Conservation (phyloP, 768 basidiomycete genomes). For the Suillus americanus region DNA sequence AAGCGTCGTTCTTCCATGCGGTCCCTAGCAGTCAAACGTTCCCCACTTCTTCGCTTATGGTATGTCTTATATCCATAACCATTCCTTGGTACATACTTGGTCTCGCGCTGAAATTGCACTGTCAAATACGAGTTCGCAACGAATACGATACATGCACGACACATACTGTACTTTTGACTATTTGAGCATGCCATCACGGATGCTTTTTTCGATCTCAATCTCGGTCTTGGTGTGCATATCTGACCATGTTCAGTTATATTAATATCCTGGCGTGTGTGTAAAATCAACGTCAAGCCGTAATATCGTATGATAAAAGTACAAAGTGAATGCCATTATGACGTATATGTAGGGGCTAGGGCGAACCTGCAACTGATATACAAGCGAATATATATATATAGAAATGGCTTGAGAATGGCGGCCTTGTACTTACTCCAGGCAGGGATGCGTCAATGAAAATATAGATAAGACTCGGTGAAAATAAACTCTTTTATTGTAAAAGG, state of each 20-base stretch:
- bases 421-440: background rate
- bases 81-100: background rate
- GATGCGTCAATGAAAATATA: background rate
- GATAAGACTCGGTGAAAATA: background rate
- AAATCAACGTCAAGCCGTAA: background rate
- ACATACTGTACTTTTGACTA: background rate
- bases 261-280: background rate
- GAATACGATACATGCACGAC: background rate
- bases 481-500: background rate
- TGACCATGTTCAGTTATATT: constrained; percentile 6
- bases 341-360: background rate
- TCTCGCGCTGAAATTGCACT: background rate
- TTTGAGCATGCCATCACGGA: background rate
- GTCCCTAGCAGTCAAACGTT: background rate
- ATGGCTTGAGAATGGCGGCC: background rate
- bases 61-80: background rate
- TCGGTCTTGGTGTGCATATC: background rate
- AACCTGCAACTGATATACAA: background rate
- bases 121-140: background rate
- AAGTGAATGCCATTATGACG: background rate
- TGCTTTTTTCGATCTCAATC: background rate
- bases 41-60: background rate
- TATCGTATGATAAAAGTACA: background rate
- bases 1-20: background rate
- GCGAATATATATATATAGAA: background rate